Conservation (phyloP, 2,329 filamentous ascomycete genomes). For the Aspergillus phoenicis region DNA sequence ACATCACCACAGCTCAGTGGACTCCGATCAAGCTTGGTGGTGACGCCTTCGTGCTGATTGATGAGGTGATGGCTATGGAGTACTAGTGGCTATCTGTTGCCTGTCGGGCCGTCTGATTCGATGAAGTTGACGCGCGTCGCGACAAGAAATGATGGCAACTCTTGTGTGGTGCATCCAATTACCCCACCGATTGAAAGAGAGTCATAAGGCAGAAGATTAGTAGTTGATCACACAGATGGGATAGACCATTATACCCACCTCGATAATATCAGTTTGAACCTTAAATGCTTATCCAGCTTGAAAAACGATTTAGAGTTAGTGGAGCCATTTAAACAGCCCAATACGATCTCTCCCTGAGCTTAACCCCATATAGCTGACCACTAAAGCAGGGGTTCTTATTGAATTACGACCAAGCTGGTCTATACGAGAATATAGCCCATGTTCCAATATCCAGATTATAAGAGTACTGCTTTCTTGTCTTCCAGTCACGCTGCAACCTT, state of each 20-base stretch:
- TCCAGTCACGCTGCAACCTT: not conserved
- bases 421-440: too few species aligned
- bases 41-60: constrained; percentile 3
- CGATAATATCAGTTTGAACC: not conserved
- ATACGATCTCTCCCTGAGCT: too few species aligned
- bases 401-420: too few species aligned
- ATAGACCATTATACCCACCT: not conserved
- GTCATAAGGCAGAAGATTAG: not conserved
- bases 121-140: not conserved
- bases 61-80: constrained; percentile 1
- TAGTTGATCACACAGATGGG: not conserved
- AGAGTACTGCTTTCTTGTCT: not conserved
- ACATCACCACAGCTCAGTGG: not conserved
- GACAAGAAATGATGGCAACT: not conserved
- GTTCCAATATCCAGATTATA: too few species aligned
- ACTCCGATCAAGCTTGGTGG: not conserved
- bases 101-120: not conserved
- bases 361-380: too few species aligned
- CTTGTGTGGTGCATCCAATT: not conserved
- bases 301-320: not conserved
- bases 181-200: not conserved
- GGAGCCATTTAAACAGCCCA: not conserved
- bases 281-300: not conserved
- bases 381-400: too few species aligned
- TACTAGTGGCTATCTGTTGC: not conserved